A percentile compares a stretch with the other conserved stretches of the same genome.
These are phyloP conservation scores for Raphanus sativus DNA, from an alignment of 345 rosid genomes.

Conservation along the genomic window DNA sequence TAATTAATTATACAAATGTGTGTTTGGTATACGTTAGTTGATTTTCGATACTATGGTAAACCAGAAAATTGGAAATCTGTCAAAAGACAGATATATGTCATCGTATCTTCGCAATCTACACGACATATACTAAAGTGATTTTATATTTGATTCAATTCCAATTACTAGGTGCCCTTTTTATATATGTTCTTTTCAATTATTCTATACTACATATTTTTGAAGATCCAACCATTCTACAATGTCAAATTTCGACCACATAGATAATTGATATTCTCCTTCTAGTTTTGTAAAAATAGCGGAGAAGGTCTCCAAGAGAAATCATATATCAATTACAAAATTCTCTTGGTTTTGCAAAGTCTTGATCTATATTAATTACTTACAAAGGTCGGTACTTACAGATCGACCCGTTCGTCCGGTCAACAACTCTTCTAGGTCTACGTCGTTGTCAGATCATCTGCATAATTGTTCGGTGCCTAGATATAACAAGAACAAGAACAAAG, in stretches of 20 bases:
- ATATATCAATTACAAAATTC: not conserved
- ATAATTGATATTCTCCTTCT: too few relatives aligned
- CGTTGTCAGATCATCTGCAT: constrained; percentile 17
- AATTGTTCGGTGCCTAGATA: constrained; percentile 23
- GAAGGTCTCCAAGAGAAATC: not conserved
- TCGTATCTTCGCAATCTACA: not conserved
- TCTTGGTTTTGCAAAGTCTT: constrained; percentile 10
- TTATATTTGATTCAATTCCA: too few relatives aligned
- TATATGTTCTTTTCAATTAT: too few relatives aligned
- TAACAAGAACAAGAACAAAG: constrained; percentile 7
- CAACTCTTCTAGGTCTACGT: constrained; percentile 5
- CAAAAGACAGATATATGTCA: not conserved
- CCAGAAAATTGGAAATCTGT: constrained; percentile 15
- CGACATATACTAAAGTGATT: too few relatives aligned
- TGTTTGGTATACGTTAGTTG: constrained; percentile 31
- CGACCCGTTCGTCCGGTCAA: constrained; percentile 15
- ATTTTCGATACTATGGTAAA: constrained; percentile 19
- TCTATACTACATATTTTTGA: too few relatives aligned
- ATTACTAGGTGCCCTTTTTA: too few relatives aligned
- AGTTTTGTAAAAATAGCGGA: not conserved
- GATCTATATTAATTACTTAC: not conserved
- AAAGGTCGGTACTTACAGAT: not conserved
- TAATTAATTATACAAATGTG: constrained; percentile 27
- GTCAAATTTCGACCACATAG: too few relatives aligned
- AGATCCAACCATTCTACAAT: too few relatives aligned